Evolutionary conservation across 2,329 filamentous ascomycete genomes (phyloP).

Genomic region (Pestalotiopsis sp.): DNA sequence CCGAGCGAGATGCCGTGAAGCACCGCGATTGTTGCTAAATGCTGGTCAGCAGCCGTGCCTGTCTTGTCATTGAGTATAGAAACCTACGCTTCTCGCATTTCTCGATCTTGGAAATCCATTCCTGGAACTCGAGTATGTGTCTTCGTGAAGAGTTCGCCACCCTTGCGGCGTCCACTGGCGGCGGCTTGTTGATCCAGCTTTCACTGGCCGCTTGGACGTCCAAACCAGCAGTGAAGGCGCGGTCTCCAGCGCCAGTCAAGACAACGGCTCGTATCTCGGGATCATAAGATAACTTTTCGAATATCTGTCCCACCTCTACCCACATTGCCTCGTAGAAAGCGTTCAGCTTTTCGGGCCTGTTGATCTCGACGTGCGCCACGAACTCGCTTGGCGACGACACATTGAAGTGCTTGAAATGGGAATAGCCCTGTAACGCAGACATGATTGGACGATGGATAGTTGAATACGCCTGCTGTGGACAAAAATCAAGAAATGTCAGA

Average conservation of each 20-base stretch:
- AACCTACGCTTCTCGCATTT: conserved; percentile 82
- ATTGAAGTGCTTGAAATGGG: conserved; percentile 68
- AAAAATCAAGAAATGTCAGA: not conserved
- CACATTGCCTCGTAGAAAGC: conserved; percentile 86
- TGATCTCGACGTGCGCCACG: conserved; percentile 92
- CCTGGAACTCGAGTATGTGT: conserved; percentile 80
- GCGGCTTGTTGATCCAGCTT: conserved; percentile 45
- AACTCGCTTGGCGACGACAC: conserved; percentile 71
- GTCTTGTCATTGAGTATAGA: not conserved
- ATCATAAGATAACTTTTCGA: conserved; percentile 72
- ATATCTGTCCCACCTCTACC: conserved; percentile 76
- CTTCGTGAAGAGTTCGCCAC: conserved; percentile 64
- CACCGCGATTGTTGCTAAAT: conserved; percentile 75
- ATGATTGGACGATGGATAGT: conserved; percentile 4
- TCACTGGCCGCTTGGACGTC: conserved; percentile 75
- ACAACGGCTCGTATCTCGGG: conserved; percentile 76
- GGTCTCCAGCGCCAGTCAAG: conserved; percentile 78
- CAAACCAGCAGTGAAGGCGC: conserved; percentile 84
- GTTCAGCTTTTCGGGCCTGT: conserved; percentile 85
- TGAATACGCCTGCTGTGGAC: not conserved
- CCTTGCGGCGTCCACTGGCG: conserved; percentile 62
- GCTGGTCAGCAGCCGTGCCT: conserved; percentile 8
- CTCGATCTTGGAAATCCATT: conserved; percentile 75
- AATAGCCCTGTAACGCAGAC: conserved; percentile 38
- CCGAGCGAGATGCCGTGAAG: conserved; percentile 80